Evolutionary conservation across 345 rosid genomes (phyloP).

Genomic region (Melastoma malabathricum): DNA sequence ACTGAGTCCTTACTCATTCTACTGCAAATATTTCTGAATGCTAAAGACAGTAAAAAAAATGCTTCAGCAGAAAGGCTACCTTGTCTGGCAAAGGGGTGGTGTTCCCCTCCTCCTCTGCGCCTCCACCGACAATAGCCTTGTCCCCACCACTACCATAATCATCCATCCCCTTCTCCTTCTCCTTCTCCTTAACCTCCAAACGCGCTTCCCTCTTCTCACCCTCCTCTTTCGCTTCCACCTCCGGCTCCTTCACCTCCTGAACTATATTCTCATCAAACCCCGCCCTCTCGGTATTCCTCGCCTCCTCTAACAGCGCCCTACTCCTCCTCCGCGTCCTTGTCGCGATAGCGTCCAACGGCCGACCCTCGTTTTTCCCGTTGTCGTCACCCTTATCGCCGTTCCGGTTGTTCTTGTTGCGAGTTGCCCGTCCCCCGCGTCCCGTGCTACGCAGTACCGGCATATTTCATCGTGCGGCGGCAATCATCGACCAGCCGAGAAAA

Average conservation of each 20-base stretch:
- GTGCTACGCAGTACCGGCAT: conserved; percentile 41
- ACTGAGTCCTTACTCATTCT: too few species aligned
- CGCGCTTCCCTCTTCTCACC: conserved; percentile 6
- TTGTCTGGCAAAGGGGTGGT: conserved; percentile 28
- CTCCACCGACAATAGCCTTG: conserved; percentile 9
- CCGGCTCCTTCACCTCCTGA: conserved; percentile 3
- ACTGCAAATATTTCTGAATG: too few species aligned
- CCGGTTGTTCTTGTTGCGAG: background rate
- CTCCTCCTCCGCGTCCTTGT: conserved; percentile 27
- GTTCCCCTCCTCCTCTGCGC: conserved; percentile 29
- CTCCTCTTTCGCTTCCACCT: conserved; percentile 3
- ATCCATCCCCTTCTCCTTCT: conserved; percentile 22
- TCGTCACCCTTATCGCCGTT: background rate
- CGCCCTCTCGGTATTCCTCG: background rate
- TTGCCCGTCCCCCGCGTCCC: conserved; percentile 20
- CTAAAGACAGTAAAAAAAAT: too few species aligned
- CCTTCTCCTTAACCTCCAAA: conserved; percentile 17
- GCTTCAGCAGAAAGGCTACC: conserved; percentile 6
- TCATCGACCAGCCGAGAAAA: background rate
- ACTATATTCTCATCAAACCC: conserved; percentile 5
- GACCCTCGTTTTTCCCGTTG: background rate
- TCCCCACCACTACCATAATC: conserved; percentile 13
- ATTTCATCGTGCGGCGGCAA: conserved; percentile 21
- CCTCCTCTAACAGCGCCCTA: conserved; percentile 17
- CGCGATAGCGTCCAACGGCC: conserved; percentile 24